Evolutionary conservation across 129 eudicot genomes (phyloP).

Genomic region (Ambrosia artemisiifolia): DNA sequence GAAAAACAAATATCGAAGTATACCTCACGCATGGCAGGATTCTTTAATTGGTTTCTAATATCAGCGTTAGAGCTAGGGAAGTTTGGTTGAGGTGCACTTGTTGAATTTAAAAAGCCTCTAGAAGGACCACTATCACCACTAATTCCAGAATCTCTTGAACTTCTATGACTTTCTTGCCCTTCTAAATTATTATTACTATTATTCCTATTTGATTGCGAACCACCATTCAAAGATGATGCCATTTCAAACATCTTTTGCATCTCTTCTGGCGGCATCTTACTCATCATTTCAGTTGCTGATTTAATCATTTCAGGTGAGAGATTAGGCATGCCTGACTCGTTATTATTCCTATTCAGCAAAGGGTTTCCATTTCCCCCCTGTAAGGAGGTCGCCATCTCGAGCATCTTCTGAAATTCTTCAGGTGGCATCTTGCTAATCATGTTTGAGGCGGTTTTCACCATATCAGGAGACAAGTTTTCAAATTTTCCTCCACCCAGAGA

Average conservation of each 20-base stretch:
- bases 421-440: conserved; percentile 84
- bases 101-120: conserved; percentile 34
- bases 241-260: conserved; percentile 78
- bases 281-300: conserved; percentile 86
- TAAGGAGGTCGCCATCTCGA: conserved; percentile 73
- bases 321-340: conserved; percentile 56
- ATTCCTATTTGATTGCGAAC: conserved; percentile 33
- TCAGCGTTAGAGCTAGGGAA: conserved; percentile 58
- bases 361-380: conserved; percentile 55
- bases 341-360: conserved; percentile 24
- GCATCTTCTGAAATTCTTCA: conserved; percentile 87
- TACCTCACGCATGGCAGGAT: conserved; percentile 98
- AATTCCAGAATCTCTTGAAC: conserved; percentile 29
- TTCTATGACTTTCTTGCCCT: conserved; percentile 30
- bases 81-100: conserved; percentile 48
- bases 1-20: not conserved
- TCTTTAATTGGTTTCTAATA: conserved; percentile 75
- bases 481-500: conserved; percentile 57
- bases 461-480: conserved; percentile 71
- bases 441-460: conserved; percentile 79
- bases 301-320: conserved; percentile 81
- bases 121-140: conserved; percentile 52
- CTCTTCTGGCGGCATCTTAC: conserved; percentile 83
- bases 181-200: conserved; percentile 19
- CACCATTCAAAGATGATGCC: conserved; percentile 72